phyloP scores from a whole-genome alignment of 2,329 filamentous ascomycete genomes.

The Cadophora malorum region DNA sequence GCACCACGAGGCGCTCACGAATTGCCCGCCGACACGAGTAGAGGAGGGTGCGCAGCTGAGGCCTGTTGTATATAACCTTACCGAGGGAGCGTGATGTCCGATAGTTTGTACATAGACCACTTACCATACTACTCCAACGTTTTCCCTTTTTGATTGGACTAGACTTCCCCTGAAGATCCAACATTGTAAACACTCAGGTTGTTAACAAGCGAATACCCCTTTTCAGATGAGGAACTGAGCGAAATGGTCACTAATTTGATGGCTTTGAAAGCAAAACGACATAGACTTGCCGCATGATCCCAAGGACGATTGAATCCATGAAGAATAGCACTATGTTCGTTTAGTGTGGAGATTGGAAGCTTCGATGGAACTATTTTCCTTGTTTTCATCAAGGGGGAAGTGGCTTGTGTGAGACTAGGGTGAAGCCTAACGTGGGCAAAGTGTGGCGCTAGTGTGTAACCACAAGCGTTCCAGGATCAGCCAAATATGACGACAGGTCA shows the following conservation, averaged over 20 bases:
- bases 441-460: slow-evolving; percentile 18
- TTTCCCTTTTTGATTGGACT: no score
- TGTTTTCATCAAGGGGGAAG: not conserved
- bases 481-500: slow-evolving; percentile 14
- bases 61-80: not conserved
- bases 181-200: no score
- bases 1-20: not conserved
- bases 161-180: not conserved
- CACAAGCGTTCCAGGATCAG: slow-evolving; percentile 23
- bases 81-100: not conserved
- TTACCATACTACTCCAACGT: no score
- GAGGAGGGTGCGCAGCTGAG: not conserved
- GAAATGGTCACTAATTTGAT: not conserved
- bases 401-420: not conserved
- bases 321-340: no score
- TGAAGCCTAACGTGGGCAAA: slow-evolving; percentile 6
- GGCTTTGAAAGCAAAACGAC: no score
- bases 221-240: not conserved
- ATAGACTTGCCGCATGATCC: no score
- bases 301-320: no score
- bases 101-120: not conserved
- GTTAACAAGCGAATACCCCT: not conserved
- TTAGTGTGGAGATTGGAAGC: not conserved
- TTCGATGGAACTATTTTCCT: not conserved
- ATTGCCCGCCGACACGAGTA: not conserved